Evolutionary conservation across 2,329 filamentous ascomycete genomes (phyloP).

Genomic region (Xylariales sp.): DNA sequence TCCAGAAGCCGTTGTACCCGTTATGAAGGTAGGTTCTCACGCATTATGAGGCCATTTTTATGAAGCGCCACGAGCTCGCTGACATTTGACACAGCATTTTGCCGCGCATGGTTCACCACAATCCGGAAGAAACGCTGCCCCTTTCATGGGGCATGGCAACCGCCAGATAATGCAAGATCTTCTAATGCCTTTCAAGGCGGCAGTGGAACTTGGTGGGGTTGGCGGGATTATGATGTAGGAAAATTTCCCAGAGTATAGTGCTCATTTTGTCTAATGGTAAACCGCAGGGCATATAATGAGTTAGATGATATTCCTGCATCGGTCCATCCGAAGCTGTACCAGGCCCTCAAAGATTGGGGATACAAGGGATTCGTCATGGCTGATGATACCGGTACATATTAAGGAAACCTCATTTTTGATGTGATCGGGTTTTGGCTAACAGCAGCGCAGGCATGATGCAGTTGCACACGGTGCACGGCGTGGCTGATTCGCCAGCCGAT

Average conservation of each 20-base stretch:
- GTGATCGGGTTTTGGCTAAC: too few species aligned
- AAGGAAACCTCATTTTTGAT: too few species aligned
- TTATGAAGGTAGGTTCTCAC: conserved; percentile 29
- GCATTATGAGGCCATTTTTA: not conserved
- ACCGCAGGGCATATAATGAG: conserved; percentile 31
- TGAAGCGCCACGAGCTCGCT: not conserved
- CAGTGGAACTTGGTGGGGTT: conserved; percentile 34
- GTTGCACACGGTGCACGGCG: conserved; percentile 27
- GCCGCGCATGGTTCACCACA: conserved; percentile 38
- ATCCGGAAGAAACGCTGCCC: conserved; percentile 36
- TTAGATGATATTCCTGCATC: conserved; percentile 35
- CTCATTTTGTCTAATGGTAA: too few species aligned
- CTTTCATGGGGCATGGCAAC: conserved; percentile 37
- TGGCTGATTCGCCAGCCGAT: conserved; percentile 31
- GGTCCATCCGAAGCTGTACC: conserved; percentile 32
- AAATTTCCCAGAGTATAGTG: not conserved
- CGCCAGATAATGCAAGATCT: conserved; percentile 37
- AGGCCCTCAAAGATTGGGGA: conserved; percentile 31
- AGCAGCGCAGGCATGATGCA: conserved; percentile 22
- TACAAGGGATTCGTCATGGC: conserved; percentile 37
- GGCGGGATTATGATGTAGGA: conserved; percentile 38
- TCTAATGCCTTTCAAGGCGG: conserved; percentile 37
- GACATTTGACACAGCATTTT: conserved; percentile 38
- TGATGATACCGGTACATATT: conserved; percentile 32
- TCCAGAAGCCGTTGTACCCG: conserved; percentile 35